Conservation (phyloP, 495 filamentous ascomycete species). For the Xylaria scruposa region DNA sequence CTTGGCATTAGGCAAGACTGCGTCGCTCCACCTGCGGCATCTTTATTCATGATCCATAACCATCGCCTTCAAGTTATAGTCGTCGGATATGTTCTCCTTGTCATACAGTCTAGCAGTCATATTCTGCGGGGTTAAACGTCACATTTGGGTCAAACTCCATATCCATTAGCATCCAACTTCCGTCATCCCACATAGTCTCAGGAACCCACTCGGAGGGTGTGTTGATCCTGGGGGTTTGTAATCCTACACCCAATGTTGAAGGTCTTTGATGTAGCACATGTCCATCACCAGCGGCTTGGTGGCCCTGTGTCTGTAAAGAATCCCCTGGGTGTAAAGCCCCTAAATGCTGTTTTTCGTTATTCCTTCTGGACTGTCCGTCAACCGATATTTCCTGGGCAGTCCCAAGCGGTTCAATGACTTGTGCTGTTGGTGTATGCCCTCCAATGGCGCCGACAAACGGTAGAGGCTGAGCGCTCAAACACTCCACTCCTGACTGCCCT, state of each 20-base stretch:
- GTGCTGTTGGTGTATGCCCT: neutral
- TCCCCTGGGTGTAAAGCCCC: neutral
- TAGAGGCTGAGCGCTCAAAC: neutral
- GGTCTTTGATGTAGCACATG: neutral
- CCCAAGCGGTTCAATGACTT: neutral
- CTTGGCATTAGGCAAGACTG: too few species aligned
- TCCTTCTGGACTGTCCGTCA: neutral
- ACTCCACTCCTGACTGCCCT: neutral
- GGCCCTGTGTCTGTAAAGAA: neutral
- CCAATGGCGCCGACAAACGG: neutral
- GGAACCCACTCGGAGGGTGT: neutral
- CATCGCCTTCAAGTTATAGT: neutral
- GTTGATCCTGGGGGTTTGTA: neutral
- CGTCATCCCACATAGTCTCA: conserved; percentile 2
- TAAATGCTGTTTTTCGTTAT: neutral
- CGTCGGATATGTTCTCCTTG: neutral
- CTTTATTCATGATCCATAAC: too few species aligned
- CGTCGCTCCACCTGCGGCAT: too few species aligned
- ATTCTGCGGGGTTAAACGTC: neutral
- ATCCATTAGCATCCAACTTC: conserved; percentile 13
- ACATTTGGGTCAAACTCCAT: conserved; percentile 16
- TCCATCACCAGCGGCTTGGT: neutral
- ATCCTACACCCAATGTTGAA: neutral
- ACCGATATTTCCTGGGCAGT: too few species aligned
- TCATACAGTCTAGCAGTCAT: neutral